Evolutionary conservation across 2,329 filamentous ascomycete genomes (phyloP), one percentile per base, ranked within the genome.

Genomic region (Fusarium armeniacum): DNA sequence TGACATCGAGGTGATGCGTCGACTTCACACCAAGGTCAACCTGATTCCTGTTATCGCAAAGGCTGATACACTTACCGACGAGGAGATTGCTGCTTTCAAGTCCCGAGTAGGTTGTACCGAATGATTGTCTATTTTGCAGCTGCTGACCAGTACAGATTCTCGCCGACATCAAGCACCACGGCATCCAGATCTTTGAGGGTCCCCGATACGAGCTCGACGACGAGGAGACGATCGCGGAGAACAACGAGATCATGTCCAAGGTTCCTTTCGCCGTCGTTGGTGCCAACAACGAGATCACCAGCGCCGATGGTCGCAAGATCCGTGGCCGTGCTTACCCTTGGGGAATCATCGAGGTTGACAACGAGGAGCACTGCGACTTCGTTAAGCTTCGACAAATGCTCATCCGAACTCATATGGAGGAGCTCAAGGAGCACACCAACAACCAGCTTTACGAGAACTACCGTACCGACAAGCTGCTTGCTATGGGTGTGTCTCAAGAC

Each of bases 361-460:
- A 99, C 81, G 96, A 99, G 88, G 96, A 99, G 83, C 96, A 99
- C 87, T 99, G 96, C 79, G 96, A 99, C 84, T 99, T 99, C 75
- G 96, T 98, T 83, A 99, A 99, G 90, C 90, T 99, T 67, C 94
- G 96, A 82, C 96, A 99, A 84, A 99, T 99, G 96, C 90, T 99
- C 75, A 98, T 99, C 85, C 93, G 96, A 81, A 99, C 96, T 60
- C 96, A 99, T 88, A 99, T 99, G 96, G 96, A 99, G 82, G 96
- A 99, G 85, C 93, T 99, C 86, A 99, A 99, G 91, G 96, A 99
- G 87, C 93, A 99, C 87, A 99, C 96, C 82, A 99, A 98, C 90
- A 99, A 99, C 86, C 89, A 87, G 73, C 86, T 99, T 77, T 99
- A 99, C 86, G 96, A 99, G 87, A 98, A 98, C 89, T 99, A 99